Conservation (phyloP, 2,329 filamentous ascomycete genomes). For the Lecanosticta acicola region DNA sequence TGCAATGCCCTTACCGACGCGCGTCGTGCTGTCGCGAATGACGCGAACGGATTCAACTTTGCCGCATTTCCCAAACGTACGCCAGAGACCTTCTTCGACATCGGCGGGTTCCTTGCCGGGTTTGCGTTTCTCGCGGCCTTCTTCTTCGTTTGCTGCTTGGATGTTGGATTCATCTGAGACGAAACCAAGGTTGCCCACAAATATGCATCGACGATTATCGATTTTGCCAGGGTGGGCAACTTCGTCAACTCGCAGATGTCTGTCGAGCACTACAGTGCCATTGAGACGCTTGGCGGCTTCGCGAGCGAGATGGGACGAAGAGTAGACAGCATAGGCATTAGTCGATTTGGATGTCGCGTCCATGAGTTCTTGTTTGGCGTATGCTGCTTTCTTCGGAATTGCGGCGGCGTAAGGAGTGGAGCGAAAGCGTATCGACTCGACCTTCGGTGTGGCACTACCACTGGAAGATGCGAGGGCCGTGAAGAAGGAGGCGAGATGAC, state of each 20-base stretch:
- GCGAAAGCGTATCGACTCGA: slow-evolving; percentile 90
- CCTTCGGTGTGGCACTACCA: slow-evolving; percentile 55
- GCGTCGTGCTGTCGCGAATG: slow-evolving; percentile 78
- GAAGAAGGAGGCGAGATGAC: slow-evolving; percentile 73
- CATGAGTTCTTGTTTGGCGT: slow-evolving; percentile 84
- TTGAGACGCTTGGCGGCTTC: slow-evolving; percentile 74
- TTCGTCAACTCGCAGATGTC: slow-evolving; percentile 85
- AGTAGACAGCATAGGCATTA: slow-evolving; percentile 91
- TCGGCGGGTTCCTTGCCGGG: slow-evolving; percentile 71
- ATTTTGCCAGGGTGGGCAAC: slow-evolving; percentile 78
- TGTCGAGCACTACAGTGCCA: slow-evolving; percentile 73
- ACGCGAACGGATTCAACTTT: slow-evolving; percentile 91
- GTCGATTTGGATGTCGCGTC: slow-evolving; percentile 84
- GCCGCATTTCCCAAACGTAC: slow-evolving; percentile 69
- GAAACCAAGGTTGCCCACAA: slow-evolving; percentile 93
- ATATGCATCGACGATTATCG: slow-evolving; percentile 86
- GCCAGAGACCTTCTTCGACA: slow-evolving; percentile 88
- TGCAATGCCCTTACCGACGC: slow-evolving; percentile 93
- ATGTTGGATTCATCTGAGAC: slow-evolving; percentile 82
- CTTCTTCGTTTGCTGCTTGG: slow-evolving; percentile 55
- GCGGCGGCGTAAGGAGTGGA: slow-evolving; percentile 79
- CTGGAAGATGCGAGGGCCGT: slow-evolving; percentile 45
- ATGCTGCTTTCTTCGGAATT: slow-evolving; percentile 90
- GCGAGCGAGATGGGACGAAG: slow-evolving; percentile 66
- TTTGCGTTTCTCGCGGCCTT: slow-evolving; percentile 56